phyloP scores from a whole-genome alignment of 257 asterid genomes.

The Solanum ahanhuiri region DNA sequence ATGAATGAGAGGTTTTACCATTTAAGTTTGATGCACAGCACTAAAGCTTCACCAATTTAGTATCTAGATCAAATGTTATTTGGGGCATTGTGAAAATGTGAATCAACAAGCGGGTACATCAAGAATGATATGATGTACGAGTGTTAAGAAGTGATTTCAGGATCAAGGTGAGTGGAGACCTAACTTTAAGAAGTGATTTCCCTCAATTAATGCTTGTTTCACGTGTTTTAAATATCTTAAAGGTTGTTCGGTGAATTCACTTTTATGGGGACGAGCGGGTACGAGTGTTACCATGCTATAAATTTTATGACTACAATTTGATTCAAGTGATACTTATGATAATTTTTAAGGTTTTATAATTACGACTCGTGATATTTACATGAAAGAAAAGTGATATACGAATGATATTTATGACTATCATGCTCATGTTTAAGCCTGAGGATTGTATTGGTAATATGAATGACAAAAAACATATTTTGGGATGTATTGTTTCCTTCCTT shows the following conservation, averaged over 20 bases:
- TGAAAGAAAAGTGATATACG: neutral
- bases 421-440: neutral
- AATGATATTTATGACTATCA: neutral
- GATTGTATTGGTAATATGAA: neutral
- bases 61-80: neutral
- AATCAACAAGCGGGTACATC: neutral
- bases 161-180: neutral
- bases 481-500: neutral
- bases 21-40: neutral
- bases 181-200: neutral
- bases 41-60: neutral
- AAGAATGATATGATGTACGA: neutral
- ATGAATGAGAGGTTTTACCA: neutral
- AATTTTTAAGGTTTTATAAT: neutral
- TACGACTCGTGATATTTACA: neutral
- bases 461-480: neutral
- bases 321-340: neutral
- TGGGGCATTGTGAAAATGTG: neutral
- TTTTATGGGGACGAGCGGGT: neutral
- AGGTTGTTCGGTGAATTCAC: neutral
- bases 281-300: neutral
- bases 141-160: neutral
- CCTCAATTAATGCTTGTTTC: neutral
- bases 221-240: neutral
- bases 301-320: neutral